Evolutionary conservation across 192 early-diverging fungal genomes (phyloP), one percentile per base, ranked within the genome.

Genomic region (Diversispora epigaea): DNA sequence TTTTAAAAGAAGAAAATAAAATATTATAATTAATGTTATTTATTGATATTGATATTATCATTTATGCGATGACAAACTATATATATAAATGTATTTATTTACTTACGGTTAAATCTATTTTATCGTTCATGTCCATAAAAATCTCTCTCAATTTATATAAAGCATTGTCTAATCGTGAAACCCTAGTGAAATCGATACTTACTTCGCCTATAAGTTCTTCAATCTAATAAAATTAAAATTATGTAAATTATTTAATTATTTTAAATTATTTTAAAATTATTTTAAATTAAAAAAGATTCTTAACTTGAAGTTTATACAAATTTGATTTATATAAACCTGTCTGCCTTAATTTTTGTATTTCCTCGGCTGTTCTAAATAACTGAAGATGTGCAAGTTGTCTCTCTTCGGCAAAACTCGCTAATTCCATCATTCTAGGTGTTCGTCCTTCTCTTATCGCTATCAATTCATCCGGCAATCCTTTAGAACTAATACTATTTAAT

Each of bases 301-400:
- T 76, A 68, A 91, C 85, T 84, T 97, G 93, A 52, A 98, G 83
- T 80, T 91, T 92, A 85, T 96, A 95, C 68, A 98, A 85, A 80
- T 96, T 96, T 57, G 91, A 91, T 73, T 96, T 94, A 84, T 91
- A 94, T 57, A 97, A 80, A 69, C 93, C 86, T 5, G 93, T 91
- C 68, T 96, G 93, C 81, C 90, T 91, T 73, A 96, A 79, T 61
- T 88, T 88, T 78, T 92, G 90, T 43, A 98, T 88, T 80, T 98
- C 96, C 8, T 91, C 90, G 70, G 87, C 89, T 12, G 91, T 91
- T 32, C 25, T 32, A 32, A 32, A 32, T 32, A 32, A 32, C 25
- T 32, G 25, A 32, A 32, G 25, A 32, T 32, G 25, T 32, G 25
- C 25, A 32, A 32, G 25, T 2, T 32, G 25, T 32, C 25, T 32